Conservation (phyloP, 768 basidiomycete species). For the Amanita jacksonii region DNA sequence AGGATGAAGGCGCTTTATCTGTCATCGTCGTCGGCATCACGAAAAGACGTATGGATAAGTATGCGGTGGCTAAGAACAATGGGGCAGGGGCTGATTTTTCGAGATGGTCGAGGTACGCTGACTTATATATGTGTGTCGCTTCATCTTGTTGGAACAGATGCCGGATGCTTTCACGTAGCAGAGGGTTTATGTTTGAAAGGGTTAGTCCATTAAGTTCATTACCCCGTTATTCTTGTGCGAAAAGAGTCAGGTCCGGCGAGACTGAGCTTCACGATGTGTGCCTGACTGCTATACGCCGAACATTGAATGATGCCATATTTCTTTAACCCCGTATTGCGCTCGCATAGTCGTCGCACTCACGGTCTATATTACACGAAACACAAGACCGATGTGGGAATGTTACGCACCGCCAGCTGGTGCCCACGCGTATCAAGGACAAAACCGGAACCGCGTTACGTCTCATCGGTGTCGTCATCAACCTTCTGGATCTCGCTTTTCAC, state of each 20-base stretch:
- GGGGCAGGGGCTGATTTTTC: neutral
- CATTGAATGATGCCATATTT: too few species aligned
- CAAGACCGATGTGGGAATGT: too few species aligned
- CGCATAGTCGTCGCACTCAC: too few species aligned
- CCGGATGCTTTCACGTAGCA: neutral
- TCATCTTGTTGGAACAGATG: neutral
- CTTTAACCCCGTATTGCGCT: too few species aligned
- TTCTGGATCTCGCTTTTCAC: too few species aligned
- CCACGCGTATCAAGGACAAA: too few species aligned
- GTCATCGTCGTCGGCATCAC: neutral
- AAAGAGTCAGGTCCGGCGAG: neutral
- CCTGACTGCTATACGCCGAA: too few species aligned
- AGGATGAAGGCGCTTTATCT: slow-evolving; percentile 6
- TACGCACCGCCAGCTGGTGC: too few species aligned
- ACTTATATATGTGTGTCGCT: neutral
- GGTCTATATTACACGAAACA: too few species aligned
- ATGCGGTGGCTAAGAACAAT: neutral
- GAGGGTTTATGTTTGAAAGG: neutral
- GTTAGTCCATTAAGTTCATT: neutral
- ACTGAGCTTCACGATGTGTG: too few species aligned
- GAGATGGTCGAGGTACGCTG: neutral
- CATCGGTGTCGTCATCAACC: too few species aligned
- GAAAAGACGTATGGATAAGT: neutral
- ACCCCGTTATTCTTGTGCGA: neutral
- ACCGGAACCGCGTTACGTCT: too few species aligned